These are phyloP conservation scores for Tricholomella constricta DNA, from an alignment of 768 basidiomycete genomes.

Conservation along the genomic window DNA sequence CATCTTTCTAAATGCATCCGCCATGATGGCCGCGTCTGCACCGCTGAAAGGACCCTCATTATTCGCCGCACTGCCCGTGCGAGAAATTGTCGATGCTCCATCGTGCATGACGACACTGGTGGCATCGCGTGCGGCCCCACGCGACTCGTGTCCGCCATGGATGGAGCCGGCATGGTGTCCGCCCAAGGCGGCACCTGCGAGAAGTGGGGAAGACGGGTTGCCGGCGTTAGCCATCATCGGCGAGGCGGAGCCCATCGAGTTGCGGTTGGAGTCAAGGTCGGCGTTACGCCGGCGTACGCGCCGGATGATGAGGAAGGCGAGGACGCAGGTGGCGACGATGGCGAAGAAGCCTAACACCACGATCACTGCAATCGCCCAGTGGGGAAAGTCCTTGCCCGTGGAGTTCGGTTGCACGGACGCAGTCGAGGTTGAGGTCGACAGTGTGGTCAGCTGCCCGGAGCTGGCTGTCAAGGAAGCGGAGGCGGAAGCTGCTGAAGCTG, in stretches of 20 bases:
- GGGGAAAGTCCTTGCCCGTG: constrained; percentile 58
- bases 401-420: constrained; percentile 49
- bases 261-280: constrained; percentile 54
- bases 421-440: constrained; percentile 19
- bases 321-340: constrained; percentile 65
- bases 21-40: constrained; percentile 90
- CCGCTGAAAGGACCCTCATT: constrained; percentile 73
- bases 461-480: constrained; percentile 33
- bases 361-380: constrained; percentile 92
- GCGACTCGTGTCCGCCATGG: constrained; percentile 8
- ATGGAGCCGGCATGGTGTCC: constrained; percentile 35
- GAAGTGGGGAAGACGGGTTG: constrained; percentile 33
- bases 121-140: constrained; percentile 28
- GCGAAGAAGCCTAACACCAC: constrained; percentile 85
- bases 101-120: constrained; percentile 59
- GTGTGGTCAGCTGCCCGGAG: constrained; percentile 11
- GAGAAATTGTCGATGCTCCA: constrained; percentile 73
- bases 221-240: constrained; percentile 79
- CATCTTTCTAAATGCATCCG: constrained; percentile 87
- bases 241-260: constrained; percentile 76
- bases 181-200: constrained; percentile 30
- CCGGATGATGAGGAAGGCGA: constrained; percentile 74
- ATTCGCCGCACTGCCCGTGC: constrained; percentile 59
- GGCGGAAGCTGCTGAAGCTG: constrained; percentile 48
- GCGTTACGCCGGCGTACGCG: constrained; percentile 56